A percentile compares a stretch with the other conserved stretches of the same genome.
Evolutionary conservation across 768 basidiomycete genomes (phyloP).

Genomic region (Boletus patriciae): DNA sequence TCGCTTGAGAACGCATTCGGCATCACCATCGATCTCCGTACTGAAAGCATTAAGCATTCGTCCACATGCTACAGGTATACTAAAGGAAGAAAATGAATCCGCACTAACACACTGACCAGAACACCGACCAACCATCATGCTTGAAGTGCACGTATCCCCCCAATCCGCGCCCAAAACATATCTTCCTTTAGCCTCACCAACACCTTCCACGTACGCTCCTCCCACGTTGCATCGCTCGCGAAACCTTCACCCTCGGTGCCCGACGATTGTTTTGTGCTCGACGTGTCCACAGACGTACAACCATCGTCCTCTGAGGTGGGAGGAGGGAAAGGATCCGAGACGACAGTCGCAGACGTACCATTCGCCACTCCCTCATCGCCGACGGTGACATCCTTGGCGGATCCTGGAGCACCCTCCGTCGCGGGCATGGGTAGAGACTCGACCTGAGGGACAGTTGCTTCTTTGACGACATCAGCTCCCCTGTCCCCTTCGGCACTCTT

Average conservation of each 20-base stretch:
- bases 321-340: neutral
- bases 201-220: slow-evolving; percentile 84
- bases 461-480: neutral
- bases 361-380: neutral
- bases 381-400: neutral
- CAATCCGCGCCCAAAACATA: slow-evolving; percentile 68
- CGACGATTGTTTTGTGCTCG: slow-evolving; percentile 28
- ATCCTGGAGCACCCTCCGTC: neutral
- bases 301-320: neutral
- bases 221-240: slow-evolving; percentile 57
- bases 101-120: neutral
- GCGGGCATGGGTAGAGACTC: neutral
- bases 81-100: neutral
- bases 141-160: slow-evolving; percentile 39
- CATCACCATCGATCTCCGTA: neutral
- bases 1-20: too few species aligned
- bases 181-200: slow-evolving; percentile 37
- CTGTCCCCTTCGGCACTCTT: neutral
- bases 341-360: neutral
- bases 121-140: neutral
- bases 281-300: neutral
- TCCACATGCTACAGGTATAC: neutral
- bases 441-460: neutral
- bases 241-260: slow-evolving; percentile 32
- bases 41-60: neutral